Evolutionary conservation across 768 basidiomycete genomes (phyloP).

Genomic region (Naematelia aurantialba): DNA sequence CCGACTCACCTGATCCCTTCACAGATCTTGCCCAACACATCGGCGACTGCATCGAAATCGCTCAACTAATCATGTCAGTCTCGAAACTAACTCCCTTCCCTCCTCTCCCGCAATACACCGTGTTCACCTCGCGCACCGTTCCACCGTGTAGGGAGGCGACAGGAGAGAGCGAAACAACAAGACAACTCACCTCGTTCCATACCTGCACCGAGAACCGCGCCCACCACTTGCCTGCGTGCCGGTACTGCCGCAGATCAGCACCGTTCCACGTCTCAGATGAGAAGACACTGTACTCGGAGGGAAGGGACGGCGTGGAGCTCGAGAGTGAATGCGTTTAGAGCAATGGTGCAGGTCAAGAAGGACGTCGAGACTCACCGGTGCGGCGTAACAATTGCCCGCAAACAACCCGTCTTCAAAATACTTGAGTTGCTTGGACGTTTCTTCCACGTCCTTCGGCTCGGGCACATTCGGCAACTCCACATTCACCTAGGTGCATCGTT

Average conservation of each 20-base stretch:
- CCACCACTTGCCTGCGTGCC: constrained; percentile 40
- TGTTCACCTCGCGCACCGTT: too few species aligned
- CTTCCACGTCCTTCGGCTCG: constrained; percentile 14
- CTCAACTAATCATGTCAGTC: constrained; percentile 13
- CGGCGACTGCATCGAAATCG: constrained; percentile 19
- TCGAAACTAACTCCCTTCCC: too few species aligned
- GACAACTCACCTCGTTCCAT: constrained; percentile 38
- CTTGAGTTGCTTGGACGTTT: constrained; percentile 18
- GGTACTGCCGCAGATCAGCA: constrained; percentile 19
- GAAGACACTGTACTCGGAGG: too few species aligned
- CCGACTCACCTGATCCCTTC: constrained; percentile 18
- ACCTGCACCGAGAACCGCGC: constrained; percentile 44
- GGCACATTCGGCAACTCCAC: constrained; percentile 33
- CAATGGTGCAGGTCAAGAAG: too few species aligned
- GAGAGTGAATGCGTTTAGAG: too few species aligned
- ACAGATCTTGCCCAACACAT: constrained; percentile 10
- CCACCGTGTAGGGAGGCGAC: too few species aligned
- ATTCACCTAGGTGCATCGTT: constrained; percentile 30
- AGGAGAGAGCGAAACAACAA: too few species aligned
- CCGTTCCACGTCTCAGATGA: too few species aligned
- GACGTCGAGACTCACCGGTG: constrained; percentile 28
- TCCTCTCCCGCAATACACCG: neutral
- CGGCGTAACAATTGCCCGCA: constrained; percentile 29
- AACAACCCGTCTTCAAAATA: constrained; percentile 37
- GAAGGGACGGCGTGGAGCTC: neutral